Evolutionary conservation across 345 rosid species (phyloP), one percentile per base, ranked within the genome.

Genomic region (Turritis glabra): DNA sequence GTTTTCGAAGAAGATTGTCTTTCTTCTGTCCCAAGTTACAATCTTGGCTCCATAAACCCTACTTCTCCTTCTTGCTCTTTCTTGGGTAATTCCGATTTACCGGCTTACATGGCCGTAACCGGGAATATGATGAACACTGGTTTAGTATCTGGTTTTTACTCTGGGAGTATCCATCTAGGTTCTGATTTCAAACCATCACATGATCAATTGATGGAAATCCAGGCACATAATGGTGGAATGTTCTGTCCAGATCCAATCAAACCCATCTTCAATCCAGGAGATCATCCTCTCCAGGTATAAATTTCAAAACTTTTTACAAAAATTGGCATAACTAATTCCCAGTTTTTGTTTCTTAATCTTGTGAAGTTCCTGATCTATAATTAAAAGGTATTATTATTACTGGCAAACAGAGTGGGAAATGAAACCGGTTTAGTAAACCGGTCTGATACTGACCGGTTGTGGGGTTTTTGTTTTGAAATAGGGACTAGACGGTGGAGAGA

Each of bases 1-100:
- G 83, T 80, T 72, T 91, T 91, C 3, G 96, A 94, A 35, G 97
- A 94, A 13, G 84, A 91, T 75, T 91, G 93, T 77, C 77, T 91
- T 65, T 87, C 97, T 62, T 85, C 93, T 5, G 85, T 89, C 41
- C 88, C 98, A 44, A 72, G 92, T 69, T 89, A 81, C 80, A 71
- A 41, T 17, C 46, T 80, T 4, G 67, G 79, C 6, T 84, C 90
- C 63, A 35, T 89, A 68, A 88, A 87, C 67, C 87, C 96, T 37
- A 56, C 90, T 5, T 88, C 91, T 7, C 87, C 97, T 53, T 73
- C 85, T 11, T 83, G 86, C 76, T 78, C 90, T 18, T 87, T 85
- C 37, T 72, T 79, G 52, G 74, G 85, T 48, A 77, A 71, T 57
- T 81, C 91, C 38, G 55, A 74, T 52, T 70, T 87, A 67, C 62